A percentile compares a stretch with the other conserved stretches of the same genome.
Conservation (phyloP, 257 asterid species). For the Knoxia roxburghii region DNA sequence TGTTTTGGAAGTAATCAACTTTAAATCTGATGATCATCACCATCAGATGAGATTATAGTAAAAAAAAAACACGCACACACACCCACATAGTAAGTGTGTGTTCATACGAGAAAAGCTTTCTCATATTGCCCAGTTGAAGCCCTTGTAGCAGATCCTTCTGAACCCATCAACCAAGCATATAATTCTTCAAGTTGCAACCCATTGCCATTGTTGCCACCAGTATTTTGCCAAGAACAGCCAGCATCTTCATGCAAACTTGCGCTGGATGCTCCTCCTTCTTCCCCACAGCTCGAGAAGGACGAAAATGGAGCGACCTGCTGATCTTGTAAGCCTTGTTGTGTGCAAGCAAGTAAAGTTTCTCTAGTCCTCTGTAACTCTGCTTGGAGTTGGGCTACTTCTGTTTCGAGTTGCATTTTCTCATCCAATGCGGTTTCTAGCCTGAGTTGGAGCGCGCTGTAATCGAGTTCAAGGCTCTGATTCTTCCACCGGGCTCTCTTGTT, state of each 20-base stretch:
- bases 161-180: conserved; percentile 57
- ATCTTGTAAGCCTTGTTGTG: conserved; percentile 1
- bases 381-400: conserved; percentile 45
- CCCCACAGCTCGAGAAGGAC: conserved; percentile 57
- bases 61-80: too few relatives aligned
- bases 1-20: not conserved
- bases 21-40: too few relatives aligned
- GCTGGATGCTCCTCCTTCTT: conserved; percentile 46
- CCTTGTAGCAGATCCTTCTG: conserved; percentile 22
- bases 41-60: not conserved
- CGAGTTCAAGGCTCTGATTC: conserved; percentile 73
- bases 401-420: conserved; percentile 52
- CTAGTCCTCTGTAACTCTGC: conserved; percentile 51
- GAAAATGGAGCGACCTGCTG: conserved; percentile 31
- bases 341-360: conserved; percentile 30
- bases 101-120: conserved; percentile 22
- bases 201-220: conserved; percentile 18
- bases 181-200: conserved; percentile 54
- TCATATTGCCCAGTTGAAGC: conserved; percentile 22
- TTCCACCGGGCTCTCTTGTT: conserved; percentile 87
- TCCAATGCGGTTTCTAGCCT: conserved; percentile 51
- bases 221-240: conserved; percentile 47
- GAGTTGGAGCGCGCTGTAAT: conserved; percentile 46
- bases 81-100: too few relatives aligned
- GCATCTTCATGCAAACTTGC: conserved; percentile 51